Evolutionary conservation across 2,329 filamentous ascomycete species (phyloP), one percentile per base, ranked within the genome.

Genomic region (Cladosporium sp.): DNA sequence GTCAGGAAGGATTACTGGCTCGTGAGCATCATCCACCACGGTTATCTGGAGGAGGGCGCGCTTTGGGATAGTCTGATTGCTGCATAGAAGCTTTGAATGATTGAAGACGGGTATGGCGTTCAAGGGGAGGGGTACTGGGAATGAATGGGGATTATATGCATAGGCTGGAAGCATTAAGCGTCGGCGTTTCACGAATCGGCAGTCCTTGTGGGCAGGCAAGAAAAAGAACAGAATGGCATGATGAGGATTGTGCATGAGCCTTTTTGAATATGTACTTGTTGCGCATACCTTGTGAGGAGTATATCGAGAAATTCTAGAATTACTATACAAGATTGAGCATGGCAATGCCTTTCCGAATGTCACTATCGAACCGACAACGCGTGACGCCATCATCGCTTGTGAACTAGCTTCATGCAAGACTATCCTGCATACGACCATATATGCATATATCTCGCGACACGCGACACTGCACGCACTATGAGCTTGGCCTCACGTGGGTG

Each of bases 1-100:
- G 83, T 90, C 41, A 86, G 87, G 74, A 83, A 86, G 55, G 92
- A 92, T 72, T 85, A 87, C 70, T 97, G 93, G 91, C 81, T 99
- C 72, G 93, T 98, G 52, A 98, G 97, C 81, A 85, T 95, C 66
- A 94, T 95, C 72, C 90, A 93, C 78, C 92, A 93, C 73, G 88
- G 90, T 64, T 95, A 86, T 77, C 81, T 93, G 15, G 86, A 93
- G 59, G 82, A 83, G 67, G 85, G 92, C 59, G 90, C 87, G 28
- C 76, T 95, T 72, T 95, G 92, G 92, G 82, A 88, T 24, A 26
- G 10, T 8, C 44, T 28, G 72, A 72, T 69, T 58, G 61, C 61
- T 47, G 61, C 61, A 18, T 57, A 41, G 41, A 28, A 11, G 18
- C 38, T 59, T 26, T 54, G 49, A 4, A 18, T 54, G 49, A 30